A percentile compares a stretch with the other conserved stretches of the same genome.
Conservation (phyloP, 768 basidiomycete species). For the Boletus pseudo-olivaceus region DNA sequence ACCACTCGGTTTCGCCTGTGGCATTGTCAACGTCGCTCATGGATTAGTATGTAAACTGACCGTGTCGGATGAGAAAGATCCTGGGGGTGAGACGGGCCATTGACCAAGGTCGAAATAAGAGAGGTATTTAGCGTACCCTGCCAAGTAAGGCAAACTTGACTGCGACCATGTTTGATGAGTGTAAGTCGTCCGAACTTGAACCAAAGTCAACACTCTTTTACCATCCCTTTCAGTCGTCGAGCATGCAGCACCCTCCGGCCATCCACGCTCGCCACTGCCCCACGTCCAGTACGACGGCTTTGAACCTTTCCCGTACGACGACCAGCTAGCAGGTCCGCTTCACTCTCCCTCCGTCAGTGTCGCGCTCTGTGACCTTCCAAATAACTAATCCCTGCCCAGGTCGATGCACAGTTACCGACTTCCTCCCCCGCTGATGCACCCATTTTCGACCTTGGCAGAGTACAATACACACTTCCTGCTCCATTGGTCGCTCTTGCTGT, state of each 20-base stretch:
- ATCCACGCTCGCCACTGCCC: slow-evolving; percentile 42
- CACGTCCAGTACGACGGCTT: slow-evolving; percentile 84
- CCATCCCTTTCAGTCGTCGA: slow-evolving; percentile 68
- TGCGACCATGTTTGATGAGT: slow-evolving; percentile 61
- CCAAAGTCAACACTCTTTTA: background rate
- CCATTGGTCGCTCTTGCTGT: slow-evolving; percentile 80
- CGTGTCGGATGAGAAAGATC: slow-evolving; percentile 78
- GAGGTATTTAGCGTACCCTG: background rate
- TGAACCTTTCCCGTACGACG: slow-evolving; percentile 61
- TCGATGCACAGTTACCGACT: slow-evolving; percentile 22
- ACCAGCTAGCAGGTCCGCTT: slow-evolving; percentile 47
- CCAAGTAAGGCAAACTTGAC: slow-evolving; percentile 7
- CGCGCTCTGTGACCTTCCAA: background rate
- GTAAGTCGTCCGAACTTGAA: slow-evolving; percentile 35
- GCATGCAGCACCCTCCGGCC: slow-evolving; percentile 58
- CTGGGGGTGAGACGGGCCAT: slow-evolving; percentile 59
- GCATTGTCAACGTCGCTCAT: background rate
- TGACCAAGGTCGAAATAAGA: background rate
- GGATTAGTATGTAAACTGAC: slow-evolving; percentile 31
- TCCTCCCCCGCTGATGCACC: slow-evolving; percentile 43
- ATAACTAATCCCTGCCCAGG: slow-evolving; percentile 25
- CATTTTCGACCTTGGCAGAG: slow-evolving; percentile 80
- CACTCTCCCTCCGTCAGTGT: slow-evolving; percentile 26
- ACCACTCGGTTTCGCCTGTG: slow-evolving; percentile 93
- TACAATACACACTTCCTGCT: slow-evolving; percentile 86